Conservation (phyloP, 257 asterid genomes). For the Rubia yunnanensis region DNA sequence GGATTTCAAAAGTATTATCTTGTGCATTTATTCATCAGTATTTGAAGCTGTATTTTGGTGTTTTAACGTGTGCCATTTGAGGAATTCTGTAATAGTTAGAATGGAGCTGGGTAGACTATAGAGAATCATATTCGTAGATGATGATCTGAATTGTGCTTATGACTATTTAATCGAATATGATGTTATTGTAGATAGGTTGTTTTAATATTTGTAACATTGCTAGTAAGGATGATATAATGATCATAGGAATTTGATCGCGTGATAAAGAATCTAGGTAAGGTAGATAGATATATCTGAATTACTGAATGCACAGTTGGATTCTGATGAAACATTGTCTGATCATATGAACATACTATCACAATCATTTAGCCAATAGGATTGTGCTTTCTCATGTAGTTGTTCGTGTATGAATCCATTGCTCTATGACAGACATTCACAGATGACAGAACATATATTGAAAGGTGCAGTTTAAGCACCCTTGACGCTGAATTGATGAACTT, state of each 20-base stretch:
- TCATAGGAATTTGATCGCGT: neutral
- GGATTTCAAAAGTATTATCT: neutral
- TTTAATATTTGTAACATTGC: neutral
- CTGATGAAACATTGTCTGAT: conserved; percentile 6
- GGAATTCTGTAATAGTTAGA: neutral
- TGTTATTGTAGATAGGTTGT: neutral
- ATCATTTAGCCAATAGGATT: conserved; percentile 6
- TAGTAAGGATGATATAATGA: neutral
- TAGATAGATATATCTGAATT: neutral
- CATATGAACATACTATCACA: conserved; percentile 8
- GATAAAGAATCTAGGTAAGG: conserved; percentile 1
- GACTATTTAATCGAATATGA: neutral
- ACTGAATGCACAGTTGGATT: neutral
- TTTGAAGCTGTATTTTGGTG: neutral
- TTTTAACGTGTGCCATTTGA: neutral
- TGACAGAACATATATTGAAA: neutral
- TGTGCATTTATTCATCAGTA: neutral
- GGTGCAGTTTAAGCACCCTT: neutral
- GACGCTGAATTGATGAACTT: conserved; percentile 4
- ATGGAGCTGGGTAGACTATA: neutral
- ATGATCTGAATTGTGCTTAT: neutral
- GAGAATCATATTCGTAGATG: neutral
- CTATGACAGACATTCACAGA: neutral
- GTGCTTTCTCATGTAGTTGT: neutral
- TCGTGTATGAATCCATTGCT: neutral